Conservation (phyloP, 371 early-diverging fungal species). For the Apophysomyces trapeziformis region DNA sequence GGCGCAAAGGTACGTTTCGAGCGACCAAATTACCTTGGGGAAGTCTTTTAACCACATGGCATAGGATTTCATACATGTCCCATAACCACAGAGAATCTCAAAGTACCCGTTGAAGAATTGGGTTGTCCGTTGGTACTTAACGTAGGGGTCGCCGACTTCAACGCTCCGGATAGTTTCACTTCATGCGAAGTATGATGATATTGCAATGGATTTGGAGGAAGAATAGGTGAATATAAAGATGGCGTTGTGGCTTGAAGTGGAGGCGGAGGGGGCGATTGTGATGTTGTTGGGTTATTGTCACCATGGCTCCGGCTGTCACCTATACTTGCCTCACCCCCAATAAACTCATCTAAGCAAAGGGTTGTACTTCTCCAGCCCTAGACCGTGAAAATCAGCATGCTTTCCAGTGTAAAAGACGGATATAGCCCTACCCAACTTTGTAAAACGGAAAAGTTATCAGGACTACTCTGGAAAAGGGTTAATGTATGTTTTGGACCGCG, state of each 20-base stretch:
- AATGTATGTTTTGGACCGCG: slow-evolving; percentile 55
- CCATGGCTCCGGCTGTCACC: slow-evolving; percentile 13
- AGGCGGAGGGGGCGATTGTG: not conserved
- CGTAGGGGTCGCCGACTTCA: not conserved
- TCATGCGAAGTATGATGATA: slow-evolving; percentile 13
- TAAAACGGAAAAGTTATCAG: slow-evolving; percentile 54
- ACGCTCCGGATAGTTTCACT: slow-evolving; percentile 10
- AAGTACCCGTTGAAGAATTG: slow-evolving; percentile 13
- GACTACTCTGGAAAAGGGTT: slow-evolving; percentile 59
- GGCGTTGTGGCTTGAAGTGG: slow-evolving; percentile 12
- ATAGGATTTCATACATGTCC: slow-evolving; percentile 41
- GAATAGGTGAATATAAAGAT: slow-evolving; percentile 10
- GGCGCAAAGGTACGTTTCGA: too few species aligned
- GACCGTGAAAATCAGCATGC: not conserved
- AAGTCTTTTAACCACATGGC: too few species aligned
- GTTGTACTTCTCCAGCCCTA: slow-evolving; percentile 64
- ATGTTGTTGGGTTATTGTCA: slow-evolving; percentile 1
- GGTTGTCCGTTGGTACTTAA: slow-evolving; percentile 10
- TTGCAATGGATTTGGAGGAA: slow-evolving; percentile 10
- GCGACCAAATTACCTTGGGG: too few species aligned
- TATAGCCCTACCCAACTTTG: slow-evolving; percentile 58
- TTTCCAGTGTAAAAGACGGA: not conserved
- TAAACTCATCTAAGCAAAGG: slow-evolving; percentile 50
- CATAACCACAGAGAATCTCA: slow-evolving; percentile 53
- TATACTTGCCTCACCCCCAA: slow-evolving; percentile 3